Evolutionary conservation across 2,329 filamentous ascomycete genomes (phyloP), one percentile per base, ranked within the genome.

Genomic region (Epicoccum nigrum): DNA sequence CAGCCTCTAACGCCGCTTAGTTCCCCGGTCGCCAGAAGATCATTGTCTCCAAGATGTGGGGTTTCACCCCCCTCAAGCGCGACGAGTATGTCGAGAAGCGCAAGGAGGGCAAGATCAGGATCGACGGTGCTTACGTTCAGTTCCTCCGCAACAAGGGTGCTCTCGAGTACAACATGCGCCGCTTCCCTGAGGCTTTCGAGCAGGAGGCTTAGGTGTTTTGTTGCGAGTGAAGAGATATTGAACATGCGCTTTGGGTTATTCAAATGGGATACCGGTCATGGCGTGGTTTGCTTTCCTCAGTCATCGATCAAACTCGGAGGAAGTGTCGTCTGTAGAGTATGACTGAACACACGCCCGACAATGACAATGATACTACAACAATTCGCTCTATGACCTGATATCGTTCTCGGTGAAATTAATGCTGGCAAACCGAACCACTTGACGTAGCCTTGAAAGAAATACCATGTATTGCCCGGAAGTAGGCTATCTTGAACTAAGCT

Each of bases 11-110:
- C 11, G 60, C 33, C n/a, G 13, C 7, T n/a, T 20, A 72, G 68
- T 99, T 99, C 90, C 94, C 94, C 69, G 94, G 94, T 80, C 93
- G 94, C 83, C 94, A 99, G 87, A 99, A 99, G 92, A 97, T 99
- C 84, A 97, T 99, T 75, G 88, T 97, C 83, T 95, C 90, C 85
- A 99, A 97, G 92, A 99, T 99, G 88, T 99, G 94, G 94, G 94
- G 94, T 71, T 99, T 99, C 90, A 99, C 94, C 61, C 92, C 92
- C 76, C 90, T 99, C 73, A 89, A 91, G 75, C 92, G 94, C 72
- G 94, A 97, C 71, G 94, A 99, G 80, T 99, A 97, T 84, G 83
- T 96, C 76, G 86, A 92, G 80, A 90, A 93, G 84, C 95, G 96
- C 86, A 85, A 91, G 76, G 89, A 88, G 74, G 94, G 94, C 77